Percentiles rank a stretch among this genome's conserved stretches.
Evolutionary conservation across 176 grass and related monocot species (phyloP).

Genomic region (Urochloa ruziziensis): DNA sequence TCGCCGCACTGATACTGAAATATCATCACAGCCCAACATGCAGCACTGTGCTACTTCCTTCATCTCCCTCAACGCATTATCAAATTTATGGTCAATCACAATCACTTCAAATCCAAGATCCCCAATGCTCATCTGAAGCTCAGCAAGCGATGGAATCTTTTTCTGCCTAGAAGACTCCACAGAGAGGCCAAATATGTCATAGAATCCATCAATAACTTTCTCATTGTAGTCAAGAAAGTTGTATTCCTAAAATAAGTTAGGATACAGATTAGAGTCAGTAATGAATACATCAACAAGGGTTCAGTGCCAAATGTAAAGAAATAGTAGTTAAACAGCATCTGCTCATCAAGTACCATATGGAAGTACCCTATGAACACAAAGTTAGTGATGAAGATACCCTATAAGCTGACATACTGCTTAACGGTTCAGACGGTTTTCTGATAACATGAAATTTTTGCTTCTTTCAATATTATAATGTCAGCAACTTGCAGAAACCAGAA

Average conservation of each 20-base stretch:
- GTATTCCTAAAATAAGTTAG: constrained; percentile 55
- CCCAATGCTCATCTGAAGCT: constrained; percentile 75
- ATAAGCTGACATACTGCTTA: not conserved
- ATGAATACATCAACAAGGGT: not conserved
- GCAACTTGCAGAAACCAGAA: not conserved
- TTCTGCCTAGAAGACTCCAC: constrained; percentile 40
- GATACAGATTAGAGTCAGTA: constrained; percentile 18
- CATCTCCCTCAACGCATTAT: constrained; percentile 66
- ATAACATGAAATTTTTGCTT: not conserved
- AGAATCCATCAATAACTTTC: constrained; percentile 92
- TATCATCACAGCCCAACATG: constrained; percentile 64
- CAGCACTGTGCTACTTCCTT: constrained; percentile 81
- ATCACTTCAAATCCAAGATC: constrained; percentile 96
- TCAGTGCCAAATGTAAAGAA: not conserved
- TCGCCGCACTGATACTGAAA: constrained; percentile 60
- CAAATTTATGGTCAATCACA: constrained; percentile 70
- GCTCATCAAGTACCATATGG: not conserved
- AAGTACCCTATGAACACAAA: constrained; percentile 13
- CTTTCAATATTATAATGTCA: constrained; percentile 10
- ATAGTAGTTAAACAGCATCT: constrained; percentile 6
- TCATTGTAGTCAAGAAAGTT: constrained; percentile 91
- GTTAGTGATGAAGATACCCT: not conserved
- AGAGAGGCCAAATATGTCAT: constrained; percentile 68
- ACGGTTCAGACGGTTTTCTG: not conserved
- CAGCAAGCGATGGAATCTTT: constrained; percentile 63